Conservation (phyloP, 805 yeast genomes). For the Metschnikowia shivogae region DNA sequence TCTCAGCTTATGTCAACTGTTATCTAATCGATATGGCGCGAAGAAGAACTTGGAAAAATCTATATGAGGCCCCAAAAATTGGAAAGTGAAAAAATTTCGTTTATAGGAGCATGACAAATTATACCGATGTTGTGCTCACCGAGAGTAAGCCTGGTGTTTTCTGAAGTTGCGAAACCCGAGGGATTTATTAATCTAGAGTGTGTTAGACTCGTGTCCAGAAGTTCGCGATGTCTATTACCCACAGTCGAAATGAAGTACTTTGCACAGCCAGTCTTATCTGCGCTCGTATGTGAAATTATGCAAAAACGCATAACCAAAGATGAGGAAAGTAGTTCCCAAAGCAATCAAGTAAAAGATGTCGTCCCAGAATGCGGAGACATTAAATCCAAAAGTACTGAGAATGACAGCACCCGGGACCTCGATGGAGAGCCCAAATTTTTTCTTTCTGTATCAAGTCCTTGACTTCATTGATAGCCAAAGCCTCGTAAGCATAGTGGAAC, state of each 20-base stretch:
- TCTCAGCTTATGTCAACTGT: no score
- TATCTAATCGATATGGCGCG: no score
- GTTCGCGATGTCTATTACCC: no score
- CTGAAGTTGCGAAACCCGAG: no score
- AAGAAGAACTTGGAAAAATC: no score
- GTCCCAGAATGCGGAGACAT: slow-evolving; percentile 66
- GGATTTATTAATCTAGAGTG: no score
- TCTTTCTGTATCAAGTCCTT: slow-evolving; percentile 76
- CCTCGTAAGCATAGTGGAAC: slow-evolving; percentile 95
- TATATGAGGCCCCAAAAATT: no score
- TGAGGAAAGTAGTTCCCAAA: slow-evolving; percentile 55
- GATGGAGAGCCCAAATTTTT: slow-evolving; percentile 87
- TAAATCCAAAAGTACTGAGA: slow-evolving; percentile 90
- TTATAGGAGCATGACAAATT: no score
- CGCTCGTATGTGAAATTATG: slow-evolving; percentile 72
- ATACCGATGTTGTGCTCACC: no score
- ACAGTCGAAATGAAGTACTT: neutral
- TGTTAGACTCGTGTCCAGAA: no score
- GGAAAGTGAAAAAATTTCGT: no score
- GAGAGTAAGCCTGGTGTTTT: no score
- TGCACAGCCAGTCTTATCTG: slow-evolving; percentile 34
- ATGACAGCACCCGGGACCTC: slow-evolving; percentile 98
- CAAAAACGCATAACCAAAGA: slow-evolving; percentile 71
- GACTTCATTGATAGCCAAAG: slow-evolving; percentile 88
- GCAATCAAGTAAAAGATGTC: slow-evolving; percentile 61